phyloP scores from a whole-genome alignment of 139 green algal species.

The Pleodorina starrii region DNA sequence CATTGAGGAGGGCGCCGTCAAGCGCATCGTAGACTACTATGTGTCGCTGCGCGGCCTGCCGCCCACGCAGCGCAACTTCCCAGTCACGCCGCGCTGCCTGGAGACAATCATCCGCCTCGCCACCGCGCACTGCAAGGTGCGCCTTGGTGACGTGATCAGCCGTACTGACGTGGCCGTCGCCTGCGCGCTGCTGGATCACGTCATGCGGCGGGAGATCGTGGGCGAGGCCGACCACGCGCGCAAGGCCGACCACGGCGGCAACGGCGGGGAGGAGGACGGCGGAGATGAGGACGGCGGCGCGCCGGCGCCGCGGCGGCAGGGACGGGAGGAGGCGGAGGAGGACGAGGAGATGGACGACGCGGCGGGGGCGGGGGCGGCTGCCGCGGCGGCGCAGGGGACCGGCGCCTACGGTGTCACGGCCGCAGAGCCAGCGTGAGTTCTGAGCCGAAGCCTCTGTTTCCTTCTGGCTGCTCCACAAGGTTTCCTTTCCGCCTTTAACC shows the following conservation, averaged over 20 bases:
- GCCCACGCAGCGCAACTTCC: constrained; percentile 58
- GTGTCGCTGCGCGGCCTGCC: constrained; percentile 77
- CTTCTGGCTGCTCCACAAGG: too few species aligned
- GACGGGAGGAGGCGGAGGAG: not conserved
- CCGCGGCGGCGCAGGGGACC: not conserved
- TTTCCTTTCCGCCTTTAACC: too few species aligned
- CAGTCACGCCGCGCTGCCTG: constrained; percentile 90
- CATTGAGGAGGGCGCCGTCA: constrained; percentile 57
- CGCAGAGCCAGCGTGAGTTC: constrained; percentile 5
- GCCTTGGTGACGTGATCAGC: constrained; percentile 55
- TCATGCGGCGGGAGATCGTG: constrained; percentile 50
- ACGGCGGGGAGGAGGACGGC: not conserved
- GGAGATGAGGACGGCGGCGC: constrained; percentile 1
- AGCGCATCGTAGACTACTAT: constrained; percentile 91
- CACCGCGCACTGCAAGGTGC: constrained; percentile 92
- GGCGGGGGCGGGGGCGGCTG: not conserved
- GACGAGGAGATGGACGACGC: constrained; percentile 24
- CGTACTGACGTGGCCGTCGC: constrained; percentile 49
- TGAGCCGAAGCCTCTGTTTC: too few species aligned
- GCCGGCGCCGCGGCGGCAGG: not conserved
- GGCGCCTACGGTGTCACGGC: constrained; percentile 18
- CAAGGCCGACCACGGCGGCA: not conserved
- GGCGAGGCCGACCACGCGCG: not conserved
- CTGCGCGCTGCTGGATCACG: constrained; percentile 34
- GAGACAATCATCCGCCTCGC: constrained; percentile 97